These are phyloP conservation scores for Salix dunnii DNA, from an alignment of 345 rosid species.

Conservation along the genomic window DNA sequence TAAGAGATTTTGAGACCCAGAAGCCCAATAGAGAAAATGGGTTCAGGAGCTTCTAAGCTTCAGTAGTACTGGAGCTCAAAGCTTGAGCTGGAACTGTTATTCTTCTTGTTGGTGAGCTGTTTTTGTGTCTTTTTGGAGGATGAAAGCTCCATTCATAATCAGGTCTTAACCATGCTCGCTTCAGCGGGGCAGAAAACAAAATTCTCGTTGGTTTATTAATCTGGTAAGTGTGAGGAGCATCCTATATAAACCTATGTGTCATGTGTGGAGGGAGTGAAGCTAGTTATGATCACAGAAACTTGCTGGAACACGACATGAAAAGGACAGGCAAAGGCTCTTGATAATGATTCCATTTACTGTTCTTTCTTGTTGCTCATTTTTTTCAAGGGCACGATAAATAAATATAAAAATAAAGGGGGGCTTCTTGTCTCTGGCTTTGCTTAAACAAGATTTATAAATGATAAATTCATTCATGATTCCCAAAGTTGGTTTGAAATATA, in stretches of 20 bases:
- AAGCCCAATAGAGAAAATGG: conserved; percentile 24
- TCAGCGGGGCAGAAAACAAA: conserved; percentile 10
- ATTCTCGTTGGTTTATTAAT: conserved; percentile 1
- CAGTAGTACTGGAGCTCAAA: conserved; percentile 32
- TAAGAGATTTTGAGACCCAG: conserved; percentile 41
- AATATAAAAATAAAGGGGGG: conserved; percentile 2
- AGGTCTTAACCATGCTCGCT: conserved; percentile 36
- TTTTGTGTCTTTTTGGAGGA: conserved; percentile 44
- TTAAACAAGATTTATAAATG: conserved; percentile 24
- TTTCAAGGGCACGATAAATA: conserved; percentile 1
- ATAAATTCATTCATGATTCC: conserved; percentile 1
- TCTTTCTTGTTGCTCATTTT: neutral
- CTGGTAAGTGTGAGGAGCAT: neutral
- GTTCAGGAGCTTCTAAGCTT: conserved; percentile 21
- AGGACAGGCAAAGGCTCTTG: conserved; percentile 22
- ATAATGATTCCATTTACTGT: neutral
- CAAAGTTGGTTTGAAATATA: conserved; percentile 9
- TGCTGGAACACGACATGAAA: conserved; percentile 39
- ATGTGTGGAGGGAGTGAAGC: conserved; percentile 8
- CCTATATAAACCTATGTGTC: neutral
- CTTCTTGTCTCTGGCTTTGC: conserved; percentile 22
- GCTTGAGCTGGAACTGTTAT: conserved; percentile 30
- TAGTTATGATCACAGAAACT: conserved; percentile 39
- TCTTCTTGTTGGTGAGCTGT: conserved; percentile 19
- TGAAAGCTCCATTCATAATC: conserved; percentile 45